These are phyloP conservation scores for Globisporangium solare DNA, from an alignment of 352 stramenopile species.

Conservation along the genomic window DNA sequence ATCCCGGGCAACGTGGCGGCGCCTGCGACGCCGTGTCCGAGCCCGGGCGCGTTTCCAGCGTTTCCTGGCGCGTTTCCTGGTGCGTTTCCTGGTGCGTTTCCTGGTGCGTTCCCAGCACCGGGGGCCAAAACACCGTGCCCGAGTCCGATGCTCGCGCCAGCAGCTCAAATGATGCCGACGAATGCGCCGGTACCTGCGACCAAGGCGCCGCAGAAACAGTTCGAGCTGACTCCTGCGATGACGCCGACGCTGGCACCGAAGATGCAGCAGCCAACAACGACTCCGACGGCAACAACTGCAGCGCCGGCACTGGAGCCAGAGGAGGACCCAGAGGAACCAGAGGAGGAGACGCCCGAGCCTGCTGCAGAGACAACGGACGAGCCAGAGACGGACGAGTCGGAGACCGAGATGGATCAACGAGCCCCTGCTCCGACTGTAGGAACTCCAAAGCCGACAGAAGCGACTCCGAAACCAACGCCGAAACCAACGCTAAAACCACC, in stretches of 20 bases:
- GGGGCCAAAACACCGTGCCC: too few species aligned
- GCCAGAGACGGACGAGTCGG: too few species aligned
- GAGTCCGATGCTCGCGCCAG: background rate
- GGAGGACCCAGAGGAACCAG: background rate
- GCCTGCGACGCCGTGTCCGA: too few species aligned
- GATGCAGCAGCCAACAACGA: background rate
- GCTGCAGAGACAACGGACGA: background rate
- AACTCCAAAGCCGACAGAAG: background rate
- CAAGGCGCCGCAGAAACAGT: background rate
- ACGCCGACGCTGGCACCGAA: too few species aligned
- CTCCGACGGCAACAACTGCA: conserved; percentile 1
- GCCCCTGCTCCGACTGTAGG: background rate
- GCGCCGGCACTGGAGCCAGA: background rate
- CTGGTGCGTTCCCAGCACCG: too few species aligned
- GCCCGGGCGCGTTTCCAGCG: too few species aligned
- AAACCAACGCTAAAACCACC: conserved; percentile 5
- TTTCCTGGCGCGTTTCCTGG: too few species aligned
- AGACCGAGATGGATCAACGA: background rate
- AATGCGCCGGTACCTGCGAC: background rate
- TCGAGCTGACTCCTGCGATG: too few species aligned
- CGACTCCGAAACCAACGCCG: conserved; percentile 5
- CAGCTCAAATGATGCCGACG: background rate
- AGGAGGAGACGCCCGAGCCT: background rate
- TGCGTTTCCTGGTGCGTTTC: too few species aligned
- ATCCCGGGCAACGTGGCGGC: background rate